Evolutionary conservation across 2,329 filamentous ascomycete species (phyloP).

Genomic region (Ploettnerulaceae sp.): DNA sequence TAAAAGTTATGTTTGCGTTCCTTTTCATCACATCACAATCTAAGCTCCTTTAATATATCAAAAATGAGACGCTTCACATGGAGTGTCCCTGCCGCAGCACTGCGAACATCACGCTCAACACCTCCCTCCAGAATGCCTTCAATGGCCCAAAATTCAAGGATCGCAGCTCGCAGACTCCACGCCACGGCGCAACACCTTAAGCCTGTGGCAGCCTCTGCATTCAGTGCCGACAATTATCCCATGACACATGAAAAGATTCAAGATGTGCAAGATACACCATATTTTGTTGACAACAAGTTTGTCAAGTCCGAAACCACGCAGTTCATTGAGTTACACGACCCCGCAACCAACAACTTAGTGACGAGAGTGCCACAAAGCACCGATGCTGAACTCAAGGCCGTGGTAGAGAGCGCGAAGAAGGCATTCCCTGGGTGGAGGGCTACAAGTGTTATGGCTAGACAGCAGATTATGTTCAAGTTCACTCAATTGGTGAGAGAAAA

Average conservation of each 20-base stretch:
- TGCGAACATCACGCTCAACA: conserved; percentile 24
- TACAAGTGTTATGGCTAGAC: conserved; percentile 67
- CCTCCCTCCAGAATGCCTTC: conserved; percentile 29
- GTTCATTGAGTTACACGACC: conserved; percentile 78
- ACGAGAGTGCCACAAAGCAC: conserved; percentile 81
- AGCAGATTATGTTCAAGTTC: conserved; percentile 87
- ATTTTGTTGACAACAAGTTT: conserved; percentile 80
- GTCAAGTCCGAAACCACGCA: conserved; percentile 60
- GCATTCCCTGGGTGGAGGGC: conserved; percentile 71
- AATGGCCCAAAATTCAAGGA: conserved; percentile 24
- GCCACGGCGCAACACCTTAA: conserved; percentile 52
- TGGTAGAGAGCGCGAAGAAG: conserved; percentile 69
- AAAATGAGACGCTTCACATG: conserved; percentile 33
- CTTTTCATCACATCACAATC: neutral
- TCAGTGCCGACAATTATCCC: conserved; percentile 58
- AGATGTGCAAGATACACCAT: conserved; percentile 65
- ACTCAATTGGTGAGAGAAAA: conserved; percentile 75
- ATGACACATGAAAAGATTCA: conserved; percentile 67
- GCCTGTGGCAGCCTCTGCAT: conserved; percentile 49
- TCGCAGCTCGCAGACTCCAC: conserved; percentile 49
- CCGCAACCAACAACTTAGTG: conserved; percentile 79
- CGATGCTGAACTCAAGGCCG: conserved; percentile 68
- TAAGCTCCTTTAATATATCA: neutral
- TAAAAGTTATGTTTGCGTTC: conserved; percentile 8
- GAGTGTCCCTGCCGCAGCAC: conserved; percentile 27